Percentiles rank a stretch among this genome's conserved stretches.
Evolutionary conservation across 768 basidiomycete species (phyloP).

Genomic region (Podaxis mareebaensis): DNA sequence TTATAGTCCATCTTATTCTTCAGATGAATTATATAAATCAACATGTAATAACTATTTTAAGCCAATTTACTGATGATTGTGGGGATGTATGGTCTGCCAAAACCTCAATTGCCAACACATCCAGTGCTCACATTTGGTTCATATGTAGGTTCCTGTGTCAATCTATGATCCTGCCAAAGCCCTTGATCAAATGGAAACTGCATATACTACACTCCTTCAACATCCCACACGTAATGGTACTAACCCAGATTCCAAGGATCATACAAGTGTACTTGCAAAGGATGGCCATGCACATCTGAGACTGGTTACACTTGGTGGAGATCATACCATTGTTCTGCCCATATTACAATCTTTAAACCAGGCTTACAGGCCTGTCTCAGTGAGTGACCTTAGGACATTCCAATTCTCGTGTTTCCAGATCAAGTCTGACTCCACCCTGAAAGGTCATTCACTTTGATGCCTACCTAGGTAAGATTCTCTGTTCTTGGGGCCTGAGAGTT

Average conservation of each 20-base stretch:
- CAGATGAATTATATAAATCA: too few relatives aligned
- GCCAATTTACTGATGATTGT: too few relatives aligned
- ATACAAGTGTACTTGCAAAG: background rate
- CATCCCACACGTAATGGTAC: background rate
- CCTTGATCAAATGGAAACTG: conserved; percentile 67
- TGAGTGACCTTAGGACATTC: background rate
- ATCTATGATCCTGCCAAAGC: conserved; percentile 66
- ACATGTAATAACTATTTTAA: too few relatives aligned
- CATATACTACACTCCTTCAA: conserved; percentile 46
- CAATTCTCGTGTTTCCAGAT: too few relatives aligned
- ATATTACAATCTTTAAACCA: conserved; percentile 69
- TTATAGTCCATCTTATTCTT: too few relatives aligned
- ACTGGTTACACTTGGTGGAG: conserved; percentile 82
- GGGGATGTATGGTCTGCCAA: conserved; percentile 50
- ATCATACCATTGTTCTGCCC: conserved; percentile 77
- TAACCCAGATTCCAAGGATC: background rate
- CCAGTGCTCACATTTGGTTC: background rate
- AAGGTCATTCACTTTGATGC: conserved; percentile 83
- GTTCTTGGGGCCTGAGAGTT: conserved; percentile 18
- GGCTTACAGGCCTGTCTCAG: conserved; percentile 77
- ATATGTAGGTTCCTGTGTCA: conserved; percentile 25
- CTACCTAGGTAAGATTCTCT: conserved; percentile 46
- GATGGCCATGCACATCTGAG: conserved; percentile 72
- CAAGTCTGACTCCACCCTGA: background rate
- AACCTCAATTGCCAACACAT: background rate